Base-by-base conservation (phyloP, 805 yeast genomes). In the Cyberlindnera xishuangbannaensis region DNA sequence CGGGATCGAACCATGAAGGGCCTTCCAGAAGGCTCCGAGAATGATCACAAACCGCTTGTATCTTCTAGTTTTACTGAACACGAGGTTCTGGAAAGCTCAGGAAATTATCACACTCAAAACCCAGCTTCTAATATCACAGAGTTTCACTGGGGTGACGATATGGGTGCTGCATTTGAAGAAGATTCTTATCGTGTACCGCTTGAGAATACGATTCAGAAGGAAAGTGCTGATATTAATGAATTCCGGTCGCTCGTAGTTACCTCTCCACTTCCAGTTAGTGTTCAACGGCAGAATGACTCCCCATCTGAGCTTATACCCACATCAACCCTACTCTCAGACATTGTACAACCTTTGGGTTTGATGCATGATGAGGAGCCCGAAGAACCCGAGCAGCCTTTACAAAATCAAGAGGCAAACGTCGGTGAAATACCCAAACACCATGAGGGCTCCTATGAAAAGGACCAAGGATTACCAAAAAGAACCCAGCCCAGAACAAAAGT, bases 261-360 rank as follows among this genome's bases (percentile, higher is more conserved):
- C n/a, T n/a, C n/a, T n/a, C n/a, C n/a, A n/a, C n/a, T n/a, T n/a
- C n/a, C n/a, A n/a, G n/a, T 18, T 3, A 18, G 22, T 6, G 31
- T 25, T 15, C 11, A 8, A 8, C 15, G 14, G 19, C 20, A 15
- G 17, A 17, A 29, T 18, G 34, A 23, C 3, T 25, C 36, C 18
- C 27, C 19, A 2, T 37, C 37, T 4, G 41, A 33, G 15, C 9
- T 30, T 9, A 22, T 25, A 5, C 35, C 30, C 8, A n/a, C 32
- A 13, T 34, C 41, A 2, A 16, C 34, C 2, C 17, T 34, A 7
- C 35, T 39, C 24, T 47, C 53, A 4, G 56, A 50, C 29, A 40
- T 51, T 30, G 56, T 51, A 3, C 36, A 47, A 7, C 56, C 56
- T 2, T 46, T 43, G 23, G 56, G 52, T n/a, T 30, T 51, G 2